Evolutionary conservation across 2,329 filamentous ascomycete genomes (phyloP).

Genomic region (Pochonia chlamydosporia): DNA sequence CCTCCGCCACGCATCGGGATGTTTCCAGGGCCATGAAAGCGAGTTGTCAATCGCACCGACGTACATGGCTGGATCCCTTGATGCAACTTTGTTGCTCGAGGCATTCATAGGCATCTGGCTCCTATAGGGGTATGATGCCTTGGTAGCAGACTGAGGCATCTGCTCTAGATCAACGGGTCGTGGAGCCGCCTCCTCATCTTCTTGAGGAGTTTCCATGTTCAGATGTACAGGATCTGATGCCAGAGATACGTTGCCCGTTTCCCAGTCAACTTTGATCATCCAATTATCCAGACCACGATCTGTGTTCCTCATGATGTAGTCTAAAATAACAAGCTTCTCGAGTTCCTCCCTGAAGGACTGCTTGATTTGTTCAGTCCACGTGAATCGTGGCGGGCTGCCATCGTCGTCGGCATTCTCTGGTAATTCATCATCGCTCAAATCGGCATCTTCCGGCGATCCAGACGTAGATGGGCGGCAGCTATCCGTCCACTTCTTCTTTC

Average conservation of each 20-base stretch:
- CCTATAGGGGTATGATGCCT: slow-evolving; percentile 61
- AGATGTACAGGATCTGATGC: slow-evolving; percentile 72
- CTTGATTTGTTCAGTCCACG: slow-evolving; percentile 84
- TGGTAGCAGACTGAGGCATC: slow-evolving; percentile 32
- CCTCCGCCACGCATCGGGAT: slow-evolving; percentile 80
- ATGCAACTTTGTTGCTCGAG: slow-evolving; percentile 42
- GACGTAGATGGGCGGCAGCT: slow-evolving; percentile 63
- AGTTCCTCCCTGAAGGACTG: slow-evolving; percentile 91
- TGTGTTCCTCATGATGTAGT: slow-evolving; percentile 99
- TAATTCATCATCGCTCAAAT: slow-evolving; percentile 57
- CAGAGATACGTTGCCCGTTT: slow-evolving; percentile 76
- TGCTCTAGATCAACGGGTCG: slow-evolving; percentile 54
- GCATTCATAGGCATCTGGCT: slow-evolving; percentile 82
- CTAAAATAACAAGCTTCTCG: slow-evolving; percentile 93
- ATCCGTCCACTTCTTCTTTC: slow-evolving; percentile 71
- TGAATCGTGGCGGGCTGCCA: slow-evolving; percentile 53
- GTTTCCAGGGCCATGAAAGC: slow-evolving; percentile 98
- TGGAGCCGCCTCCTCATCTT: slow-evolving; percentile 40
- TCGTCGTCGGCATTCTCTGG: slow-evolving; percentile 40
- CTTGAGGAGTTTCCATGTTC: slow-evolving; percentile 46
- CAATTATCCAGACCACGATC: slow-evolving; percentile 96
- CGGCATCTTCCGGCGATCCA: slow-evolving; percentile 51
- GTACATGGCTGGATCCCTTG: slow-evolving; percentile 54
- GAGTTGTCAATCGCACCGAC: slow-evolving; percentile 97
- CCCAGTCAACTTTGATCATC: slow-evolving; percentile 97